Conservation (phyloP, 176 grass and related monocot species). For the Musa troglodytarum region DNA sequence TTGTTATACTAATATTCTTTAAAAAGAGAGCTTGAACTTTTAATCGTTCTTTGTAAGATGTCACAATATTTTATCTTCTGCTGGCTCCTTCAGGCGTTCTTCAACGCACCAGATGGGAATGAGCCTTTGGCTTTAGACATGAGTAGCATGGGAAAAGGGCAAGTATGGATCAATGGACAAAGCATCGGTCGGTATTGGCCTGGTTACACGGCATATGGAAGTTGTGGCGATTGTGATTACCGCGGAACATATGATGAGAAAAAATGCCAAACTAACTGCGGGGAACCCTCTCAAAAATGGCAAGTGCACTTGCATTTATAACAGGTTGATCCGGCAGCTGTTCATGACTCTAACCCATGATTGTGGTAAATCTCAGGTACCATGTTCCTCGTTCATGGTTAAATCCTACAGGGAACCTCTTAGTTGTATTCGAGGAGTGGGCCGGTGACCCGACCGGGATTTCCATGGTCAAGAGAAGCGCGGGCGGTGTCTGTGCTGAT, state of each 20-base stretch:
- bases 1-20: not conserved
- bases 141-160: conserved; percentile 92
- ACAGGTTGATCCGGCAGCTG: not conserved
- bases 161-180: conserved; percentile 95
- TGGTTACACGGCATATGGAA: conserved; percentile 61
- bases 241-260: conserved; percentile 65
- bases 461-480: conserved; percentile 73
- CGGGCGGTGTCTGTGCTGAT: conserved; percentile 63
- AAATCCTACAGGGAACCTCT: conserved; percentile 81
- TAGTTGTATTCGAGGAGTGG: conserved; percentile 94
- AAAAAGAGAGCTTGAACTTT: not conserved
- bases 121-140: conserved; percentile 96
- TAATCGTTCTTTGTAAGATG: too few species aligned
- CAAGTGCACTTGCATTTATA: conserved; percentile 12
- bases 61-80: not conserved
- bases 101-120: conserved; percentile 78
- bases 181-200: conserved; percentile 91
- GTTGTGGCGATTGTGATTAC: conserved; percentile 70
- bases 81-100: conserved; percentile 51
- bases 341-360: conserved; percentile 8
- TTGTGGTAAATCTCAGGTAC: conserved; percentile 49
- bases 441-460: conserved; percentile 69
- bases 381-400: conserved; percentile 92
- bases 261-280: conserved; percentile 90
- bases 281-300: conserved; percentile 93